These are phyloP conservation scores for Trichoderma gracile DNA, from an alignment of 2,329 filamentous ascomycete species.

Conservation along the genomic window DNA sequence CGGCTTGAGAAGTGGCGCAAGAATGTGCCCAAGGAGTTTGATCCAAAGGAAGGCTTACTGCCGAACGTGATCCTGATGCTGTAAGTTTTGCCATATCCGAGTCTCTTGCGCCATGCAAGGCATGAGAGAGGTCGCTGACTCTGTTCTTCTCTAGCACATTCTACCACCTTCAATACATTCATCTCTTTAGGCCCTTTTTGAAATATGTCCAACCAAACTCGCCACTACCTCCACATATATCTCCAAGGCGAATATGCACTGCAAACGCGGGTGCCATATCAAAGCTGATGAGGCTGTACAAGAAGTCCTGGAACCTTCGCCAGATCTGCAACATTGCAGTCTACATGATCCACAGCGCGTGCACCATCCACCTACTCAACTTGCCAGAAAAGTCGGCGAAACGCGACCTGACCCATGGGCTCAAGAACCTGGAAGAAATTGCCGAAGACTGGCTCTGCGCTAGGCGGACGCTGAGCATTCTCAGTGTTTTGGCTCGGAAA, in stretches of 20 bases:
- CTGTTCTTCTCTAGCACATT: conserved; percentile 72
- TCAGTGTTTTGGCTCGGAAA: conserved; percentile 81
- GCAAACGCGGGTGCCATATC: conserved; percentile 87
- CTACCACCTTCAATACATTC: conserved; percentile 91
- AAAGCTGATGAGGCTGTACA: conserved; percentile 92
- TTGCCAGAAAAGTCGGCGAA: conserved; percentile 88
- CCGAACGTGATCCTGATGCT: conserved; percentile 79
- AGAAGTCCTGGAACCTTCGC: conserved; percentile 83
- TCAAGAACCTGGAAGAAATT: conserved; percentile 93
- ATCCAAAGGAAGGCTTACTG: conserved; percentile 84
- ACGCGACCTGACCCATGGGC: conserved; percentile 84
- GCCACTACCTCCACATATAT: conserved; percentile 82
- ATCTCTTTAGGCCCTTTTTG: conserved; percentile 91
- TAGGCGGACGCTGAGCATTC: conserved; percentile 77
- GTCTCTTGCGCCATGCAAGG: not conserved
- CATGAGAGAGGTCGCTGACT: conserved; percentile 29
- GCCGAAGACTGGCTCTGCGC: conserved; percentile 93
- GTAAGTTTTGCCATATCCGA: conserved; percentile 59
- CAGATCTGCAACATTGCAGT: conserved; percentile 97
- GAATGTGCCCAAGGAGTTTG: conserved; percentile 79
- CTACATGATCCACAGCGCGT: conserved; percentile 92
- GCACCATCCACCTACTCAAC: conserved; percentile 91
- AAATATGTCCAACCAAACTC: conserved; percentile 83
- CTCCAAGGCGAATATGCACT: conserved; percentile 86
- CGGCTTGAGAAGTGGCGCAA: conserved; percentile 87